phyloP scores from a whole-genome alignment of 106 monocot genomes.

The Apostasia ramifera region DNA sequence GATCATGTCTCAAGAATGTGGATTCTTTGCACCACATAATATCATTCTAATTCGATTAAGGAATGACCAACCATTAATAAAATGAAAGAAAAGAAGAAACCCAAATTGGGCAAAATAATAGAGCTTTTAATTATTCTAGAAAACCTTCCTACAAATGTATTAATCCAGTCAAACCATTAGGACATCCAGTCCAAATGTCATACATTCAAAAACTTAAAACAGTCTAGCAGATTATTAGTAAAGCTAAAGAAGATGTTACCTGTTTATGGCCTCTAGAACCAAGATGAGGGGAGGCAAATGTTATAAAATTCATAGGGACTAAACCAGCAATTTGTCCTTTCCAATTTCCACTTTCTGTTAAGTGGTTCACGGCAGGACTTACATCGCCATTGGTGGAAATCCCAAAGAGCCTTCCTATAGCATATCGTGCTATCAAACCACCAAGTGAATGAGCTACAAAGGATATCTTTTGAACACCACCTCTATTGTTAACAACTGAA shows the following conservation, averaged over 20 bases:
- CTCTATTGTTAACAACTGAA: conserved; percentile 47
- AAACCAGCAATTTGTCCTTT: conserved; percentile 66
- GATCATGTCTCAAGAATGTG: too few species aligned
- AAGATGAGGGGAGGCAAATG: conserved; percentile 81
- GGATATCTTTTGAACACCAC: conserved; percentile 61
- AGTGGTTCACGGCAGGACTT: conserved; percentile 2
- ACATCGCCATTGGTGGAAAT: conserved; percentile 8
- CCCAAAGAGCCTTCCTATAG: conserved; percentile 71
- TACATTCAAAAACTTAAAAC: background rate
- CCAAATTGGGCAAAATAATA: too few species aligned
- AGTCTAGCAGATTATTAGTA: too few species aligned
- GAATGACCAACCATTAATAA: too few species aligned
- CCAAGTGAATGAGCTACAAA: conserved; percentile 94
- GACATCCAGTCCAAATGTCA: too few species aligned
- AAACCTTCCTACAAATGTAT: too few species aligned
- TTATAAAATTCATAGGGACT: conserved; percentile 83
- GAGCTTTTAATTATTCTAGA: too few species aligned
- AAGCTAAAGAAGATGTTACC: conserved; percentile 24
- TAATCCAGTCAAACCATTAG: too few species aligned
- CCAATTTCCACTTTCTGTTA: conserved; percentile 7
- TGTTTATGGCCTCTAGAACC: conserved; percentile 86
- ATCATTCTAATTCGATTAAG: too few species aligned
- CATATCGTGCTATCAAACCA: conserved; percentile 89
- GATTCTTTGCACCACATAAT: too few species aligned
- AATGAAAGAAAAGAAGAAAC: too few species aligned